Conservation (phyloP, 257 asterid genomes). For the Primulina huaijiensis region DNA sequence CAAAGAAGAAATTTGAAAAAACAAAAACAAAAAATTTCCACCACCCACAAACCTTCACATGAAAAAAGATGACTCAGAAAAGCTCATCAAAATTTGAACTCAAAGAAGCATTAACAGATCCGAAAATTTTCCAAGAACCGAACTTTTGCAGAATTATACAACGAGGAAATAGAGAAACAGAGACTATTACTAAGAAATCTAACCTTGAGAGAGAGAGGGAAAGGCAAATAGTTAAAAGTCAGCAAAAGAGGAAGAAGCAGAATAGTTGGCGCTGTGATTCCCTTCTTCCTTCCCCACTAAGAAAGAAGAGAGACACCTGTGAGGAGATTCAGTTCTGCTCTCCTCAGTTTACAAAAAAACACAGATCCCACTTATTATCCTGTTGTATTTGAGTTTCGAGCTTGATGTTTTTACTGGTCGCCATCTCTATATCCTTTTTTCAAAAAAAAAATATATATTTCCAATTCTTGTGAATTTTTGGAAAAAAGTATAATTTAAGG, state of each 20-base stretch:
- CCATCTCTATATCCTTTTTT: not conserved
- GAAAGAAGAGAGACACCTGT: no score
- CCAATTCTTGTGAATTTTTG: not conserved
- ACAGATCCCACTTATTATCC: slow-evolving; percentile 19
- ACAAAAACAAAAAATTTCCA: not conserved
- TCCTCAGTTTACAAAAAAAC: slow-evolving; percentile 22
- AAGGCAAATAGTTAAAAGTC: slow-evolving; percentile 6
- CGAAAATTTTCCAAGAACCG: slow-evolving; percentile 19
- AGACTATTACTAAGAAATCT: slow-evolving; percentile 1
- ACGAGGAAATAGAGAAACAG: not conserved
- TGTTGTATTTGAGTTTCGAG: slow-evolving; percentile 8
- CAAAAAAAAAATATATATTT: no score
- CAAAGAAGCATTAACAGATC: slow-evolving; percentile 37
- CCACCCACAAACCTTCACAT: not conserved
- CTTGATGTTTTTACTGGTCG: slow-evolving; percentile 10
- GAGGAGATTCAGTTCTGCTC: slow-evolving; percentile 20
- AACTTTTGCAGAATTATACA: slow-evolving; percentile 2
- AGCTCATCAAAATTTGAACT: slow-evolving; percentile 26
- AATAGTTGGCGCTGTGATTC: slow-evolving; percentile 12
- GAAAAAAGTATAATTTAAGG: not conserved
- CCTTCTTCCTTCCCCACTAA: no score
- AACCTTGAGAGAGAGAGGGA: slow-evolving; percentile 27
- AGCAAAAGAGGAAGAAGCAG: slow-evolving; percentile 16
- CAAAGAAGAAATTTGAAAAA: not conserved
- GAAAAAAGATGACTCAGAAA: slow-evolving; percentile 2